Evolutionary conservation across 139 green algal genomes (phyloP).

Genomic region (Chlorella ohadii): DNA sequence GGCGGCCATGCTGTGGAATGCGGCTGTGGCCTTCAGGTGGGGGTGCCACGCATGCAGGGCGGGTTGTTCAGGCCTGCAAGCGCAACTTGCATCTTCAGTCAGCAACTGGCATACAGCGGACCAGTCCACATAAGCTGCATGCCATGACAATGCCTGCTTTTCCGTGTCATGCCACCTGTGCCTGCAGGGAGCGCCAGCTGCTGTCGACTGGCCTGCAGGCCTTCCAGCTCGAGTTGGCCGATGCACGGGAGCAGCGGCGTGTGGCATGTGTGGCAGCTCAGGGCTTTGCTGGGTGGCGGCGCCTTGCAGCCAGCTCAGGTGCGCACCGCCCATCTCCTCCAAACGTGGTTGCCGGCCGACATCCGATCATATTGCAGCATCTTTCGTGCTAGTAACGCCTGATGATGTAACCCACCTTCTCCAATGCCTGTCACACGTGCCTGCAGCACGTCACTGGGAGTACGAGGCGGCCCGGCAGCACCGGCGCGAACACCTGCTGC

Average conservation of each 20-base stretch:
- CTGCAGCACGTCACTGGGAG: constrained; percentile 18
- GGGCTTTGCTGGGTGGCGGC: constrained; percentile 23
- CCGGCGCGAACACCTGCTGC: not conserved
- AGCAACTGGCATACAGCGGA: too few relatives aligned
- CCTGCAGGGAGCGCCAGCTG: constrained; percentile 28
- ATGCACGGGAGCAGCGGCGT: not conserved
- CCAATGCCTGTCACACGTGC: not conserved
- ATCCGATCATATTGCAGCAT: too few relatives aligned
- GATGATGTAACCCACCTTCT: too few relatives aligned
- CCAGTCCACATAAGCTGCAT: too few relatives aligned
- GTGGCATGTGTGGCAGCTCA: not conserved
- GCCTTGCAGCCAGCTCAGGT: constrained; percentile 20
- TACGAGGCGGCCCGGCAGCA: constrained; percentile 4
- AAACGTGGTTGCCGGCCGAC: too few relatives aligned
- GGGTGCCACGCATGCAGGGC: too few relatives aligned
- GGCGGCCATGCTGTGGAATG: constrained; percentile 31
- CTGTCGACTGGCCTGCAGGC: constrained; percentile 19
- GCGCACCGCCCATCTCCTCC: not conserved
- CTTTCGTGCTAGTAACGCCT: too few relatives aligned
- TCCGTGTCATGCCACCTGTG: too few relatives aligned
- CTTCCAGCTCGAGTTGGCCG: not conserved
- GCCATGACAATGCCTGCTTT: too few relatives aligned
- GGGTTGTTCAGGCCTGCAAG: too few relatives aligned
- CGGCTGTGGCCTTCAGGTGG: constrained; percentile 14
- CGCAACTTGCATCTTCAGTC: too few relatives aligned